Evolutionary conservation across 2,329 filamentous ascomycete genomes (phyloP).

Genomic region (Colletotrichum sp.): DNA sequence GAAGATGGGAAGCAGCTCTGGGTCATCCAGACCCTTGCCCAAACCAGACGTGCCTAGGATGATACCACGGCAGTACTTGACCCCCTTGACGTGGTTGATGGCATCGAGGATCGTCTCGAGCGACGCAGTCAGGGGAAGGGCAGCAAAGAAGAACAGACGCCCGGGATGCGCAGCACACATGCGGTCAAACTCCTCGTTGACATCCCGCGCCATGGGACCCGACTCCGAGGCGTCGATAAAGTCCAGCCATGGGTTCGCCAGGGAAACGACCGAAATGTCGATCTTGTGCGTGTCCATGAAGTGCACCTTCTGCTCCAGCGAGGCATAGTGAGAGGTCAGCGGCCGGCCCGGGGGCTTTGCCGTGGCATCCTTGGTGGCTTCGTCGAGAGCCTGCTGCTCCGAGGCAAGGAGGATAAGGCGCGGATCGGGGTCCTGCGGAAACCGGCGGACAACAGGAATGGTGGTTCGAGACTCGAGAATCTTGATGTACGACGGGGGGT

Average conservation of each 20-base stretch:
- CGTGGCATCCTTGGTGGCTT: slow-evolving; percentile 57
- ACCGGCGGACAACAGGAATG: slow-evolving; percentile 76
- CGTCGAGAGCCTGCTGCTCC: slow-evolving; percentile 51
- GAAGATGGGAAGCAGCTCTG: slow-evolving; percentile 74
- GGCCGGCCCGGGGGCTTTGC: slow-evolving; percentile 75
- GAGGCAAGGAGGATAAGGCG: slow-evolving; percentile 70
- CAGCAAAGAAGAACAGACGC: slow-evolving; percentile 82
- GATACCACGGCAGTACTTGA: slow-evolving; percentile 80
- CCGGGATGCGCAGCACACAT: slow-evolving; percentile 72
- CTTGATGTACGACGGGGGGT: slow-evolving; percentile 66
- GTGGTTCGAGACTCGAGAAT: slow-evolving; percentile 63
- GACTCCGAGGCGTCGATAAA: slow-evolving; percentile 72
- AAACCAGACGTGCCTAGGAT: slow-evolving; percentile 87
- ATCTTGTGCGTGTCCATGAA: slow-evolving; percentile 91
- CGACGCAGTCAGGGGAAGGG: slow-evolving; percentile 77
- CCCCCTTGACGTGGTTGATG: slow-evolving; percentile 63
- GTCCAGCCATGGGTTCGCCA: slow-evolving; percentile 95
- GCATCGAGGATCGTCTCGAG: slow-evolving; percentile 66
- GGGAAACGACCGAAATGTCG: slow-evolving; percentile 81
- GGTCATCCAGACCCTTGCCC: slow-evolving; percentile 82
- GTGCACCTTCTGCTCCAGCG: slow-evolving; percentile 77
- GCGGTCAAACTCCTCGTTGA: slow-evolving; percentile 79
- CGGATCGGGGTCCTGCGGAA: slow-evolving; percentile 59
- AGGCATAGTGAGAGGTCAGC: slow-evolving; percentile 83
- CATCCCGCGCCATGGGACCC: slow-evolving; percentile 63